phyloP scores from a whole-genome alignment of 768 basidiomycete genomes.

The Mrakia blollopis region DNA sequence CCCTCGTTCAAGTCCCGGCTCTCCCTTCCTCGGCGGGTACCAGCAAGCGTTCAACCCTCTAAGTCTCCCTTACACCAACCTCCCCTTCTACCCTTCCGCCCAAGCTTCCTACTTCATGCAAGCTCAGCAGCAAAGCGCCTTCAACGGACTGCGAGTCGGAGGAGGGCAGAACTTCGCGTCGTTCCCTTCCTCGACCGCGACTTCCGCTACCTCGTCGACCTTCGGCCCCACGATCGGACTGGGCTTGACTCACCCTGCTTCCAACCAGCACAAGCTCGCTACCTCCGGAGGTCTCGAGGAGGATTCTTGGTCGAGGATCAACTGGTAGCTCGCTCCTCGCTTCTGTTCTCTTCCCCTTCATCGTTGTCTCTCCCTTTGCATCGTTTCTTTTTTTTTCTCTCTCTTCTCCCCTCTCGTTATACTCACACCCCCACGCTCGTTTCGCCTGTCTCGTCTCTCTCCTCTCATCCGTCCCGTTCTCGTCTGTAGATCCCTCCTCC shows the following conservation, averaged over 20 bases:
- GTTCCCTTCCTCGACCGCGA: neutral
- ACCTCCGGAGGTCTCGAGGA: neutral
- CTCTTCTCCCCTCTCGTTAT: neutral
- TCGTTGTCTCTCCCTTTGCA: neutral
- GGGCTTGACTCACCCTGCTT: neutral
- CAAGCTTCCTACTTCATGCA: neutral
- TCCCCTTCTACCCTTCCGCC: neutral
- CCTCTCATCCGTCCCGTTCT: neutral
- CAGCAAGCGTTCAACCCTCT: neutral
- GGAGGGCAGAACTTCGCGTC: slow-evolving; percentile 2
- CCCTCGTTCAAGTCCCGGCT: neutral
- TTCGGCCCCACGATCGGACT: neutral
- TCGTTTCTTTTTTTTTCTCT: neutral
- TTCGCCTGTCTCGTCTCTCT: neutral
- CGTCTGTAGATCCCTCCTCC: too few relatives aligned
- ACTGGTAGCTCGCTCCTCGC: neutral
- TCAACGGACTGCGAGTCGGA: neutral
- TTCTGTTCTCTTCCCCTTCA: neutral
- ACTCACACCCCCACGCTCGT: neutral
- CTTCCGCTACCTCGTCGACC: slow-evolving; percentile 4
- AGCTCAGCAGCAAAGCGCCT: neutral
- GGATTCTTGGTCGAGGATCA: neutral
- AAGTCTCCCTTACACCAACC: neutral
- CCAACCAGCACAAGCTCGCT: neutral
- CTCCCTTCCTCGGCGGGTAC: neutral